Evolutionary conservation across 2,329 filamentous ascomycete species (phyloP).

Genomic region (Coniosporium tulheliwenetii): DNA sequence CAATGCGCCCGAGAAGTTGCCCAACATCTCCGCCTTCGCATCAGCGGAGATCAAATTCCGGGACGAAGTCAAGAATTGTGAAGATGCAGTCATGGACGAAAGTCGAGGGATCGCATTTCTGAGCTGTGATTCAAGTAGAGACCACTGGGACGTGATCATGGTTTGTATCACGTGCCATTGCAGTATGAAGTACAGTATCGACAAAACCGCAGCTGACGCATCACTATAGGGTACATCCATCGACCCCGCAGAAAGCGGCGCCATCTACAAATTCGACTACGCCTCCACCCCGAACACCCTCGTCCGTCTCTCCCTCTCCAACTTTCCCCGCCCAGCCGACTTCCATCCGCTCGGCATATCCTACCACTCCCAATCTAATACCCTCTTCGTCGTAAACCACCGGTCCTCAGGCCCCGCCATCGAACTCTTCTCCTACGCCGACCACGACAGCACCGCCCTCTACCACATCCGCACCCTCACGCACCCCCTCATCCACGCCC

Average conservation of each 20-base stretch:
- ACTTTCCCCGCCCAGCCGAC: conserved; percentile 10
- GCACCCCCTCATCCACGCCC: conserved; percentile 13
- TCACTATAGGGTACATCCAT: conserved; percentile 8
- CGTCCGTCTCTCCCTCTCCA: conserved; percentile 8
- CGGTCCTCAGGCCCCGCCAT: conserved; percentile 15
- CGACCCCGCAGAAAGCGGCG: neutral
- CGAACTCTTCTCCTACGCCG: conserved; percentile 19
- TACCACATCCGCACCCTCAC: conserved; percentile 15
- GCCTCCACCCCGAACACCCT: conserved; percentile 5
- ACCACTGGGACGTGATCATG: conserved; percentile 31
- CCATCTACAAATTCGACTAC: conserved; percentile 25
- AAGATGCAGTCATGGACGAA: conserved; percentile 25
- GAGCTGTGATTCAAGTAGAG: conserved; percentile 26
- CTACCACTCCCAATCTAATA: conserved; percentile 17
- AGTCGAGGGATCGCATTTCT: conserved; percentile 21
- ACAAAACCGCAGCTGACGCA: conserved; percentile 7
- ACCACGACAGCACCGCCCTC: conserved; percentile 8
- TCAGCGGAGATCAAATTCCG: conserved; percentile 14
- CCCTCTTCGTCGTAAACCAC: conserved; percentile 25
- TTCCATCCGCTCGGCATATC: conserved; percentile 28
- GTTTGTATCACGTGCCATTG: conserved; percentile 9
- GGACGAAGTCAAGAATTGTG: conserved; percentile 24
- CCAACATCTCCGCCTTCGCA: conserved; percentile 6
- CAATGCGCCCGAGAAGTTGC: too few species aligned
- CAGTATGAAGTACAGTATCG: conserved; percentile 9